Conservation (phyloP, 1,284 basidiomycete genomes). For the Fomitopsis betulina region DNA sequence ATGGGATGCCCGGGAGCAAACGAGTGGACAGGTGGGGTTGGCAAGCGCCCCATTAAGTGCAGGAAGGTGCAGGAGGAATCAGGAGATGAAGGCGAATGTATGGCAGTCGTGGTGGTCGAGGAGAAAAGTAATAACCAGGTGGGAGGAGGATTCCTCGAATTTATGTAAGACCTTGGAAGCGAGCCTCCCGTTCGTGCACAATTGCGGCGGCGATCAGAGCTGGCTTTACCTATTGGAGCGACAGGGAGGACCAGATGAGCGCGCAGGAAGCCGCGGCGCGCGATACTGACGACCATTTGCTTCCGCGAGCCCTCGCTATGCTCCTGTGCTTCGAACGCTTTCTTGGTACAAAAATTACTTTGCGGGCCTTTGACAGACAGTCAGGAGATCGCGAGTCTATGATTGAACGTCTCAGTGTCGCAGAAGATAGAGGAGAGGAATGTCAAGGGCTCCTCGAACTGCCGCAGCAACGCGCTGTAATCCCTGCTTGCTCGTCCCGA, state of each 20-base stretch:
- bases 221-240: neutral
- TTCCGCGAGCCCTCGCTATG: neutral
- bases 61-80: neutral
- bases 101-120: neutral
- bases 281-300: neutral
- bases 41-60: neutral
- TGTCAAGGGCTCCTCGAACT: no score
- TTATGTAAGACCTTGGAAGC: neutral
- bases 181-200: neutral
- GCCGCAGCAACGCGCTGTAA: no score
- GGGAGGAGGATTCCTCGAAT: neutral
- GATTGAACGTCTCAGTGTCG: no score
- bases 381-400: neutral
- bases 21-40: neutral
- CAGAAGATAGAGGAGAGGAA: no score
- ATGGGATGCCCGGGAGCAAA: neutral
- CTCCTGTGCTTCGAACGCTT: neutral
- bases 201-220: slow-evolving; percentile 1
- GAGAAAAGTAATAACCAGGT: neutral
- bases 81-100: neutral
- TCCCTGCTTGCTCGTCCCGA: no score
- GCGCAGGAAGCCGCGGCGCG: neutral
- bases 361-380: neutral
- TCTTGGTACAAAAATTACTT: neutral
- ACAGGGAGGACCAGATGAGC: neutral